phyloP scores from a whole-genome alignment of 805 yeast genomes.

The Tanozyma kutaoensis region DNA sequence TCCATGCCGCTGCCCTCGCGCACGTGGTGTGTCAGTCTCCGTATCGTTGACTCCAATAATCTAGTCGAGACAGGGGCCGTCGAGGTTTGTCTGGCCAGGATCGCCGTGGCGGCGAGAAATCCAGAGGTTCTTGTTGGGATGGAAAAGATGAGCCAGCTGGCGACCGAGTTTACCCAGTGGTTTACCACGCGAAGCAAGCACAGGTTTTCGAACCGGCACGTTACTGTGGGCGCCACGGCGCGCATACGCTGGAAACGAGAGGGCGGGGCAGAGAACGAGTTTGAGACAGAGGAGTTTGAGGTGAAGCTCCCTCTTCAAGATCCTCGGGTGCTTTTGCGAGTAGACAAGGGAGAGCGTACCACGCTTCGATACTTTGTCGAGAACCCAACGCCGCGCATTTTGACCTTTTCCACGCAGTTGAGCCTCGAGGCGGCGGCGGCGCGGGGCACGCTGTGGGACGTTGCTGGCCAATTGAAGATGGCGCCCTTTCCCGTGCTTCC shows the following conservation, averaged over 20 bases:
- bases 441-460: conserved; percentile 4
- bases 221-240: conserved; percentile 4
- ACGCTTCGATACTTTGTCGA: conserved; percentile 41
- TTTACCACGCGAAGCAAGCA: conserved; percentile 24
- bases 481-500: conserved; percentile 46
- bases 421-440: conserved; percentile 4
- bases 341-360: conserved; percentile 6
- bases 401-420: conserved; percentile 48
- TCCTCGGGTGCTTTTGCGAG: conserved; percentile 48
- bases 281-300: conserved; percentile 28
- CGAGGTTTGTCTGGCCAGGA: neutral
- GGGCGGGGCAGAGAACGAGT: neutral
- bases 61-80: conserved; percentile 2
- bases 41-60: conserved; percentile 1
- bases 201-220: conserved; percentile 26
- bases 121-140: conserved; percentile 12
- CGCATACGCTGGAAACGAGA: conserved; percentile 3
- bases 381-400: conserved; percentile 61
- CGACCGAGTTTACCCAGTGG: conserved; percentile 3
- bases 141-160: conserved; percentile 1
- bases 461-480: conserved; percentile 5
- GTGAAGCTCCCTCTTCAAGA: conserved; percentile 50
- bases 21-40: conserved; percentile 14
- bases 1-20: conserved; percentile 19
- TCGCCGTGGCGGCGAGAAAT: conserved; percentile 12